Evolutionary conservation across 2,329 filamentous ascomycete species (phyloP), one percentile per base, ranked within the genome.

Genomic region (Ceratocystiopsis sp.): DNA sequence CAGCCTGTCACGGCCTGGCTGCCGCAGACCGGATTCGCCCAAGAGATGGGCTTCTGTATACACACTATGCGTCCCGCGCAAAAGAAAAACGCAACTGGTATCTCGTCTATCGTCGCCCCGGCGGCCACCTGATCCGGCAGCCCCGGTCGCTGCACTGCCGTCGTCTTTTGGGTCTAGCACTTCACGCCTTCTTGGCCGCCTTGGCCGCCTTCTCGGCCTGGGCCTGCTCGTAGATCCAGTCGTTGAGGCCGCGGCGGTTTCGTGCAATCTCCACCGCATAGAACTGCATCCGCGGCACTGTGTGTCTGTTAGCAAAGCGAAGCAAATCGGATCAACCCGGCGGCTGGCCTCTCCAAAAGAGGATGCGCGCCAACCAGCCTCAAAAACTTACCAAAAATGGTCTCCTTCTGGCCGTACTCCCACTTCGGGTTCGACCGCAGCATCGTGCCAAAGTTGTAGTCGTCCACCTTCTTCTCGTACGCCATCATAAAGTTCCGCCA

Each of bases 371-470:
- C 19, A 7, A 7, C 16, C 40, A n/a, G 14, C 13, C 12, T 5
- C 5, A 13, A n/a, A n/a, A 7, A 44, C 71, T 54, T 59, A 87
- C 83, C 86, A 54, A 98, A 96, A 42, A 98, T 94, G 3, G 86
- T 94, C 43, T 80, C 84, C 45, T 93, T 69, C 64, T 93, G 70
- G 42, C 80, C 84, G 59, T 98, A 96, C 61, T 95, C 89, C 42
- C 62, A 75, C 54, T 82, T 84, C 35, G 85, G 72, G 55, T 73
- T 83, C 45, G 75, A 71, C 45, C 91, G 77, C 54, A 98, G 61
- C 73, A 98, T 87, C 33, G 91, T 95, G 44, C 91, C 91, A 61
- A 95, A 98, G 68, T 95, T 98, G 70, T 79, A 98, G 63, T 98
- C 93, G 50, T 91, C 81, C n/a, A 98, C 69, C 63, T 75, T 89